These are phyloP conservation scores for Metarhizium sp. DNA, from an alignment of 2,329 filamentous ascomycete species.

Conservation along the genomic window DNA sequence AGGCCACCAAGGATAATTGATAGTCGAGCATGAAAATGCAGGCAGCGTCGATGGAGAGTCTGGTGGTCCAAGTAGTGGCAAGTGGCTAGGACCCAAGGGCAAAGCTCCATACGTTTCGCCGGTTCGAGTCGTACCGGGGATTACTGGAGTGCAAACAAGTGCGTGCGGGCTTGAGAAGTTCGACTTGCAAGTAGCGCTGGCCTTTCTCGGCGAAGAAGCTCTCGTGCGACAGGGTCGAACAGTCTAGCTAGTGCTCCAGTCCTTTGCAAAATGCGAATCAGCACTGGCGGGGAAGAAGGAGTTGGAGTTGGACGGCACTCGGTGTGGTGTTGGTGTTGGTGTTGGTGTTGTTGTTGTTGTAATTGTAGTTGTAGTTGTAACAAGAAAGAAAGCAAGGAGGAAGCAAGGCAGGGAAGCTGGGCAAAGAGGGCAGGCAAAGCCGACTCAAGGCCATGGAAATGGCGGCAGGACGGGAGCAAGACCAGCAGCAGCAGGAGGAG, in stretches of 20 bases:
- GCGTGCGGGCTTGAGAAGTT: neutral
- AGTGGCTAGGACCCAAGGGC: too few species aligned
- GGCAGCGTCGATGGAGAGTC: neutral
- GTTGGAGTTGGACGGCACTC: too few species aligned
- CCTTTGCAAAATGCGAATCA: neutral
- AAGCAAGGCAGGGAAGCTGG: too few species aligned
- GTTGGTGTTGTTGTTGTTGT: too few species aligned
- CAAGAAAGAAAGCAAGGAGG: too few species aligned
- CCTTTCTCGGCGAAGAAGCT: neutral
- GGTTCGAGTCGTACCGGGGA: neutral
- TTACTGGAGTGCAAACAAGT: neutral
- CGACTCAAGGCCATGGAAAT: too few species aligned
- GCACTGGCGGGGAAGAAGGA: neutral
- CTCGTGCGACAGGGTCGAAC: neutral
- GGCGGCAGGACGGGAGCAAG: too few species aligned
- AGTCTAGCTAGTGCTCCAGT: neutral
- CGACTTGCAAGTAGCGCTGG: neutral
- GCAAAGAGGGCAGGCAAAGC: too few species aligned
- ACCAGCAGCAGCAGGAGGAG: too few species aligned
- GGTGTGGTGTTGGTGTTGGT: too few species aligned
- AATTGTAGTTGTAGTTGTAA: too few species aligned
- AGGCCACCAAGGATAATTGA: neutral
- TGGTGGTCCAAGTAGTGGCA: neutral
- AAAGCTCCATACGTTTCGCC: neutral
- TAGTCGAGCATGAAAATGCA: neutral